These are phyloP conservation scores for Crithidia sp. DNA, from an alignment of 208 protist genomes.

Conservation along the genomic window DNA sequence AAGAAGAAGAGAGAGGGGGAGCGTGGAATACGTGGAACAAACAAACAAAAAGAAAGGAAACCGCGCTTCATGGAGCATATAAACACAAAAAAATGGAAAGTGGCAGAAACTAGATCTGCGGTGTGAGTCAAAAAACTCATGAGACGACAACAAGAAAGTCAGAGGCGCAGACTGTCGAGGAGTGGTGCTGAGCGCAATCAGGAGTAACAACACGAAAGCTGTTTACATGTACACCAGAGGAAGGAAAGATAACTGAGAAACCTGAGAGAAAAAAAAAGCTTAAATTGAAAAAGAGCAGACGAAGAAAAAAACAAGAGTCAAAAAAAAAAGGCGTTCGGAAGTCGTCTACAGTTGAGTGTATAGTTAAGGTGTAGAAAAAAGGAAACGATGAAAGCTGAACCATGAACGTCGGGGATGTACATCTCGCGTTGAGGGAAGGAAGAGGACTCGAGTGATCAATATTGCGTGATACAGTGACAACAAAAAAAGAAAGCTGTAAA, in stretches of 20 bases:
- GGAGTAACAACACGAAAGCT: too few species aligned
- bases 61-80: not conserved
- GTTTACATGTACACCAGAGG: too few species aligned
- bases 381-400: not conserved
- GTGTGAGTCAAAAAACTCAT: too few species aligned
- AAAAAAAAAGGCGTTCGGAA: not conserved
- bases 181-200: too few species aligned
- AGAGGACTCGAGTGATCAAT: too few species aligned
- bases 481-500: not conserved
- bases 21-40: not conserved
- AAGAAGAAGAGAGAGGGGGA: conserved; percentile 2
- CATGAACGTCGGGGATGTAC: too few species aligned
- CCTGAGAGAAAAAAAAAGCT: conserved; percentile 9
- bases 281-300: not conserved
- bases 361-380: not conserved
- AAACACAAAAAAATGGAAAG: not conserved
- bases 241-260: not conserved
- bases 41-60: not conserved
- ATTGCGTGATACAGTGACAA: too few species aligned
- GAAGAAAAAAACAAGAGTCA: not conserved
- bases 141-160: too few species aligned
- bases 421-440: too few species aligned
- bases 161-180: too few species aligned
- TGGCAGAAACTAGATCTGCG: too few species aligned
- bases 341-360: not conserved